Conservation (phyloP, 306 rosid species). For the cucumber (Cucumis sativus) region DNA sequence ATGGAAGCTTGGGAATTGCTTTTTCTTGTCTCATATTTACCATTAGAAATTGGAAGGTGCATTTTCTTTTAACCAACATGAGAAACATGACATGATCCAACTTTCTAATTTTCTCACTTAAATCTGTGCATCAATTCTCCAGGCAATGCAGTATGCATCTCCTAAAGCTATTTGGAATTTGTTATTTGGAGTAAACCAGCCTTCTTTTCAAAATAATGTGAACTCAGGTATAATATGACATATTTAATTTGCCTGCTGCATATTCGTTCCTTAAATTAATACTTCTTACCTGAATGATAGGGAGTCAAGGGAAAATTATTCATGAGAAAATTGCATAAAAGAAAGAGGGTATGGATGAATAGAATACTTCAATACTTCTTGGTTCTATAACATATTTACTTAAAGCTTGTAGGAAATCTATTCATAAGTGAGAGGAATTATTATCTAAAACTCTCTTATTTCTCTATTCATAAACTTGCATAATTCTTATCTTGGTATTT, state of each 20-base stretch:
- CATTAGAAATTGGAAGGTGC: constrained; percentile 81
- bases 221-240: constrained; percentile 28
- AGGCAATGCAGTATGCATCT: constrained; percentile 96
- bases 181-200: constrained; percentile 59
- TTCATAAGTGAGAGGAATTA: background rate
- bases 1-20: constrained; percentile 86
- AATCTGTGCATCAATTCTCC: constrained; percentile 2
- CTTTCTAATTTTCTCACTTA: background rate
- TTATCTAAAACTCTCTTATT: constrained; percentile 1
- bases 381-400: too few relatives aligned
- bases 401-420: too few relatives aligned
- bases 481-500: background rate
- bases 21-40: constrained; percentile 72
- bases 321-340: background rate
- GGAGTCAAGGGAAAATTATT: background rate
- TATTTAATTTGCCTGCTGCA: constrained; percentile 9
- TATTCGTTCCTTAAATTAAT: background rate
- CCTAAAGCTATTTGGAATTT: constrained; percentile 83
- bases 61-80: background rate
- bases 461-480: background rate
- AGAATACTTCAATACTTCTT: too few relatives aligned
- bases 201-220: constrained; percentile 45
- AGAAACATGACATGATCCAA: background rate
- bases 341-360: background rate
- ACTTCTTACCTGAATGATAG: background rate